phyloP scores from a whole-genome alignment of 371 early-diverging fungal species.

The Phascolomyces articulosus region DNA sequence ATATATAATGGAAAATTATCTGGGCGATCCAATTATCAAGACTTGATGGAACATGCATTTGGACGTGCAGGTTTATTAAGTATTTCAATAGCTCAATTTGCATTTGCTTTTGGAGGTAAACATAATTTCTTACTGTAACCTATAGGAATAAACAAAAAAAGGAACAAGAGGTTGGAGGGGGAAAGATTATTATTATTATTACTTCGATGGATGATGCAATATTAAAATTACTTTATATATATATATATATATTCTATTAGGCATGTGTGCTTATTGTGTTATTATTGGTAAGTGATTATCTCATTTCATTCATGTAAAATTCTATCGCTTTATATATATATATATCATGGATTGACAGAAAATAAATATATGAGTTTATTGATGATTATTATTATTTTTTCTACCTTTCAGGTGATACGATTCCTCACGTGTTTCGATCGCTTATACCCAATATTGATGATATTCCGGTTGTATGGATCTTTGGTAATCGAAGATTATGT shows the following conservation, averaged over 20 bases:
- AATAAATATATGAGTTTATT: neutral
- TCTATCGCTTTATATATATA: neutral
- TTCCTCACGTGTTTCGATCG: conserved; percentile 74
- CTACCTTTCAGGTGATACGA: conserved; percentile 73
- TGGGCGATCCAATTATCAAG: conserved; percentile 76
- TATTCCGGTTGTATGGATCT: conserved; percentile 53
- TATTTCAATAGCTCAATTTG: conserved; percentile 80
- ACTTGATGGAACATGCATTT: conserved; percentile 74
- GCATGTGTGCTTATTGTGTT: conserved; percentile 81
- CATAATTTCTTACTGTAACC: no score
- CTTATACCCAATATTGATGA: conserved; percentile 61
- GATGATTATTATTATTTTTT: conserved; percentile 1
- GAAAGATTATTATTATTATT: no score
- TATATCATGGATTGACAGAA: neutral
- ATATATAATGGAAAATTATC: conserved; percentile 73
- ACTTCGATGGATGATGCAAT: no score
- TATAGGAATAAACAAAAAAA: no score
- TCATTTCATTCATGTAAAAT: no score
- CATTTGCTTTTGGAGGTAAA: conserved; percentile 83
- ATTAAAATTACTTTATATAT: no score
- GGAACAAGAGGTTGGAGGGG: no score
- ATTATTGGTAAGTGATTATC: conserved; percentile 68
- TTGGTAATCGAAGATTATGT: conserved; percentile 58
- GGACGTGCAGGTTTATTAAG: conserved; percentile 70
- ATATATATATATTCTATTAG: conserved; percentile 21